Percentiles rank a stretch among this genome's conserved stretches.
These are phyloP conservation scores for Phialocephala sp. DNA, from an alignment of 2,329 filamentous ascomycete species.

Conservation along the genomic window DNA sequence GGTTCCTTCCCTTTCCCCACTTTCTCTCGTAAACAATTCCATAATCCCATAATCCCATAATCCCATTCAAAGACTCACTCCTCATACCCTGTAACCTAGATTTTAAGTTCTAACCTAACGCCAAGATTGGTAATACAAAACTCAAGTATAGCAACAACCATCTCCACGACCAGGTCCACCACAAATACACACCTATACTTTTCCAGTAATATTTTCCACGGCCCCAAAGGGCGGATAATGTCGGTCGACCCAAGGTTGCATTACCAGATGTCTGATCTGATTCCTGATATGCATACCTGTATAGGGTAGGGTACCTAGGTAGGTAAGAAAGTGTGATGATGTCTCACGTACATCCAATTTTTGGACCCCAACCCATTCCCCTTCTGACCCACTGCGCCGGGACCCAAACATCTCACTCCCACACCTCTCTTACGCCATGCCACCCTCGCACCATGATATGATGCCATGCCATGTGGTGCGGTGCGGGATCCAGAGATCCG, in stretches of 20 bases:
- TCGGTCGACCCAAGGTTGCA: no score
- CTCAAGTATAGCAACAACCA: neutral
- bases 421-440: neutral
- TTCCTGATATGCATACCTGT: no score
- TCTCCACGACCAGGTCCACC: neutral
- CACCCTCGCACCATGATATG: neutral
- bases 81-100: neutral
- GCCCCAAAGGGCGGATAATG: neutral
- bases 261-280: no score
- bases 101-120: neutral
- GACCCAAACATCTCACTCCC: neutral
- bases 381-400: neutral
- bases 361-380: constrained; percentile 2
- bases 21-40: neutral
- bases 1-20: neutral
- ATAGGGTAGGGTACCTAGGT: no score
- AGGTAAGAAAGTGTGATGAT: no score
- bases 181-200: neutral
- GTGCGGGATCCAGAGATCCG: neutral
- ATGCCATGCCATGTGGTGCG: no score
- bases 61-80: neutral
- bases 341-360: constrained; percentile 4
- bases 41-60: no score
- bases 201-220: neutral
- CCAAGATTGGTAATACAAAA: constrained; percentile 1